Evolutionary conservation across 2,329 filamentous ascomycete genomes (phyloP).

Genomic region (Colletotrichum chlorophyti): DNA sequence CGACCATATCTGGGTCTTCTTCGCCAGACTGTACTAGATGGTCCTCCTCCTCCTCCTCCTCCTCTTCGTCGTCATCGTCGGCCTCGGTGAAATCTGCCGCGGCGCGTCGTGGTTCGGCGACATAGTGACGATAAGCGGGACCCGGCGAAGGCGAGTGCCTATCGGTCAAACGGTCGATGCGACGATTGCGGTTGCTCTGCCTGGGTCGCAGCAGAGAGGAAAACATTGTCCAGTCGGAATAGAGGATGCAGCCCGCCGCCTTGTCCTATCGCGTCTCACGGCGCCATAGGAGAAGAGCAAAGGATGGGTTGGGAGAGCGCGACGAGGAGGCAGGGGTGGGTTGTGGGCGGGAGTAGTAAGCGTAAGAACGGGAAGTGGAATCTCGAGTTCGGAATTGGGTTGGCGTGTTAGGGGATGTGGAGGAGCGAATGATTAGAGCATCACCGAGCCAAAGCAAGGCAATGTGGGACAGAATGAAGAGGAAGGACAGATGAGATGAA

Average conservation of each 20-base stretch:
- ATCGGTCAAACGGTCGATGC: slow-evolving; percentile 20
- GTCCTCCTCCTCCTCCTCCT: slow-evolving; percentile 48
- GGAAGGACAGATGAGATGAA: no score
- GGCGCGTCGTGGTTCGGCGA: slow-evolving; percentile 52
- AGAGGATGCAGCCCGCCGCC: slow-evolving; percentile 25
- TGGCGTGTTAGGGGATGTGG: background rate
- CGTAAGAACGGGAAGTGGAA: no score
- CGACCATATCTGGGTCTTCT: slow-evolving; percentile 43
- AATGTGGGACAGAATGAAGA: background rate
- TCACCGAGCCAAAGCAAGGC: slow-evolving; percentile 7
- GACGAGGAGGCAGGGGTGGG: background rate
- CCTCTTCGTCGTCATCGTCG: slow-evolving; percentile 60
- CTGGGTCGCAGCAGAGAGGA: slow-evolving; percentile 30
- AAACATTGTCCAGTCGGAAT: slow-evolving; percentile 30
- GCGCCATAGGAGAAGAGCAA: slow-evolving; percentile 17
- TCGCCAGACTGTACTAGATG: slow-evolving; percentile 25
- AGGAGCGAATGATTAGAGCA: background rate
- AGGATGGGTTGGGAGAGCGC: background rate
- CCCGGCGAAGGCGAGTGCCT: slow-evolving; percentile 27
- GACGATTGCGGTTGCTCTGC: slow-evolving; percentile 27
- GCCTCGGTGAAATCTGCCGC: slow-evolving; percentile 71
- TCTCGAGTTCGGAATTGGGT: background rate
- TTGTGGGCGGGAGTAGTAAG: background rate
- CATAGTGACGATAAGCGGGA: slow-evolving; percentile 39
- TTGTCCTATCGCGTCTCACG: slow-evolving; percentile 19